A percentile compares a stretch with the other conserved stretches of the same genome.
phyloP scores from a whole-genome alignment of 2,329 filamentous ascomycete species.

The Podosphaera xanthii region DNA sequence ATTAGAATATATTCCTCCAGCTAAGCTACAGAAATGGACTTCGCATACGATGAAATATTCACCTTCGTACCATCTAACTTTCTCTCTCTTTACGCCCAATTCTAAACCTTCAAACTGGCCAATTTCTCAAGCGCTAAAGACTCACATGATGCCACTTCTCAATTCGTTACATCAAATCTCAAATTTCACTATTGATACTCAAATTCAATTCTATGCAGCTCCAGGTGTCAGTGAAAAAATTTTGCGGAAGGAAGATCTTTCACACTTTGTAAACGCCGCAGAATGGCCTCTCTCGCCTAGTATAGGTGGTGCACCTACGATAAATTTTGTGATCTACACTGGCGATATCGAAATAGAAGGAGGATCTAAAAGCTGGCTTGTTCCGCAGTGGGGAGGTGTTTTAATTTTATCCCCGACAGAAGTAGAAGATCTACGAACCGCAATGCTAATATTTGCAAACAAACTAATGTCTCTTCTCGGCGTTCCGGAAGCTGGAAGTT shows the following conservation, averaged over 20 bases:
- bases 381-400: conserved; percentile 84
- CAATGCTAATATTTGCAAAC: conserved; percentile 73
- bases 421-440: conserved; percentile 47
- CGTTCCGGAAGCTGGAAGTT: conserved; percentile 57
- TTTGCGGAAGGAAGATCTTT: conserved; percentile 65
- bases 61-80: conserved; percentile 82
- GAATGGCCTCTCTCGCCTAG: conserved; percentile 93
- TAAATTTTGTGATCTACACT: conserved; percentile 88
- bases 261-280: conserved; percentile 88
- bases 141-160: conserved; percentile 65
- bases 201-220: conserved; percentile 81
- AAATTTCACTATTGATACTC: conserved; percentile 88
- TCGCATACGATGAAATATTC: conserved; percentile 78
- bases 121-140: conserved; percentile 56
- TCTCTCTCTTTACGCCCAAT: conserved; percentile 75
- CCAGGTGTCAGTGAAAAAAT: conserved; percentile 36
- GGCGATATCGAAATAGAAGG: conserved; percentile 30
- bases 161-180: conserved; percentile 61
- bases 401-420: conserved; percentile 26
- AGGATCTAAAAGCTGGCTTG: conserved; percentile 50
- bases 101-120: conserved; percentile 72
- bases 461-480: conserved; percentile 78
- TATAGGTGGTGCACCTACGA: conserved; percentile 76
- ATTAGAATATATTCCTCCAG: conserved; percentile 23
- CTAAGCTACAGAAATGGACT: conserved; percentile 42